phyloP scores from a whole-genome alignment of 805 yeast genomes.

The Pichia eremophila region DNA sequence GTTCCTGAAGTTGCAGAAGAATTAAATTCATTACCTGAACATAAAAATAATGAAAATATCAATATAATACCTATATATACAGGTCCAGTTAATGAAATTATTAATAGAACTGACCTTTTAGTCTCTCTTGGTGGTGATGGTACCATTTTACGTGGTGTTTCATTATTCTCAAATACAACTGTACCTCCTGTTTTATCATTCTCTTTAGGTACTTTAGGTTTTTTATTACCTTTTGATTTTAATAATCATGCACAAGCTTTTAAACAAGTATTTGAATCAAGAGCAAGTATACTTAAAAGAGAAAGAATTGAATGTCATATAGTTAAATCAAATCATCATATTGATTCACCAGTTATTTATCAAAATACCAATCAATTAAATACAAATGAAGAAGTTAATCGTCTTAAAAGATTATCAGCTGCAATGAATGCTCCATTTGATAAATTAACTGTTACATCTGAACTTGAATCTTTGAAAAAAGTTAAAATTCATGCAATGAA shows the following conservation, averaged over 20 bases:
- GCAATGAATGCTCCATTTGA: constrained; percentile 12
- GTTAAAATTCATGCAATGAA: constrained; percentile 67
- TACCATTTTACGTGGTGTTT: constrained; percentile 76
- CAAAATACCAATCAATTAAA: constrained; percentile 1
- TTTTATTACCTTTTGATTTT: constrained; percentile 80
- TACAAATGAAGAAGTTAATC: constrained; percentile 5
- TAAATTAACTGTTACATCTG: constrained; percentile 9
- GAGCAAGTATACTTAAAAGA: constrained; percentile 67
- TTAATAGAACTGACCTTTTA: constrained; percentile 62
- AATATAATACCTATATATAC: constrained; percentile 33
- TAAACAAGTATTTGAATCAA: constrained; percentile 51
- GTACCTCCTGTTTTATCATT: constrained; percentile 89
- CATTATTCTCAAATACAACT: constrained; percentile 55
- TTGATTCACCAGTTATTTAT: not conserved
- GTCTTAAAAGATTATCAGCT: constrained; percentile 7
- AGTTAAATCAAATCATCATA: constrained; percentile 17
- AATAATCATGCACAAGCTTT: constrained; percentile 52
- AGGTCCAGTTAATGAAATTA: constrained; percentile 49
- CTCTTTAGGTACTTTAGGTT: constrained; percentile 87
- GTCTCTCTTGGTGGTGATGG: constrained; percentile 97
- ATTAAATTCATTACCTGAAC: not conserved
- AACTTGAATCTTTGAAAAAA: constrained; percentile 9
- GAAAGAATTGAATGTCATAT: constrained; percentile 73
- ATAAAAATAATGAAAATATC: no score
- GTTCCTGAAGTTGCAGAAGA: constrained; percentile 70